phyloP scores from a whole-genome alignment of 2,329 filamentous ascomycete genomes.

The Scedosporium apiospermum region DNA sequence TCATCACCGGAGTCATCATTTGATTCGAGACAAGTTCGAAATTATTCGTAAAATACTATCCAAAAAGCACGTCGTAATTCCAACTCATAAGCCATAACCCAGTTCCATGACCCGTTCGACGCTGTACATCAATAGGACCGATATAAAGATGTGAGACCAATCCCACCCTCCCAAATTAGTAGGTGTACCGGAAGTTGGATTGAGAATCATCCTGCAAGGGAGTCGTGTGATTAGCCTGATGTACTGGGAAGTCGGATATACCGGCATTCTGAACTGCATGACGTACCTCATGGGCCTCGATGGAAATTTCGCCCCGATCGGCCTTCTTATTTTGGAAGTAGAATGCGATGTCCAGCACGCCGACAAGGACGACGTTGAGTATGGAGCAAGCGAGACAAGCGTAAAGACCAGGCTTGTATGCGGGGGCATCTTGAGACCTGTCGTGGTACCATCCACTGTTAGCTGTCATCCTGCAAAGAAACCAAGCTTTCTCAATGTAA shows the following conservation, averaged over 20 bases:
- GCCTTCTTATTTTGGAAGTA: conserved; percentile 37
- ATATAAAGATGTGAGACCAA: no score
- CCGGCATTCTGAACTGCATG: neutral
- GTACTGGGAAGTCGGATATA: neutral
- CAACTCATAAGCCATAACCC: no score
- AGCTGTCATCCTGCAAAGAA: neutral
- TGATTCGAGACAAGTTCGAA: no score
- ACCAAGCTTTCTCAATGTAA: neutral
- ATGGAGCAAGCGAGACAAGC: conserved; percentile 42
- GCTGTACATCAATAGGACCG: no score
- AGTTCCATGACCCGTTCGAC: no score
- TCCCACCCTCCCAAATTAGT: neutral
- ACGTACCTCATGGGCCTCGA: conserved; percentile 42
- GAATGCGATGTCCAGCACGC: conserved; percentile 29
- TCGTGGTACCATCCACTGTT: neutral
- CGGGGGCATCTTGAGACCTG: conserved; percentile 34
- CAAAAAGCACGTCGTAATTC: no score
- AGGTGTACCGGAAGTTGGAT: conserved; percentile 8
- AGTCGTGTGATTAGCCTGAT: neutral
- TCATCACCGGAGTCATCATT: no score
- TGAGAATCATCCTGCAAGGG: conserved; percentile 10
- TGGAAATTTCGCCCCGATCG: conserved; percentile 40
- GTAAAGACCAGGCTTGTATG: conserved; percentile 45
- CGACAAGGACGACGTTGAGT: conserved; percentile 35
- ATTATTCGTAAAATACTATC: no score